These are phyloP conservation scores for Penicillium sp. DNA, from an alignment of 2,329 filamentous ascomycete species.

Conservation along the genomic window DNA sequence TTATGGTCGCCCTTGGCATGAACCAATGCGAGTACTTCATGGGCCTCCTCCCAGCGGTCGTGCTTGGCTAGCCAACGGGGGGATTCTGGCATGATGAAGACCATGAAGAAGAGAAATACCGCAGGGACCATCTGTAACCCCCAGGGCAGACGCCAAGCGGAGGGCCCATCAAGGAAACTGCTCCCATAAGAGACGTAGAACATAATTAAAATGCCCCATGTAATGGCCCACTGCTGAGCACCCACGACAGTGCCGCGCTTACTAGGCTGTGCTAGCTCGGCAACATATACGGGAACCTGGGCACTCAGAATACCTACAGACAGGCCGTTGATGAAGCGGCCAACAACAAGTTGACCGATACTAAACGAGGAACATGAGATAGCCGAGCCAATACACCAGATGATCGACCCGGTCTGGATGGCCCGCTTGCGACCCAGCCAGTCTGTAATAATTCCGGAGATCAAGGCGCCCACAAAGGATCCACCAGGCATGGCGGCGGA, in stretches of 20 bases:
- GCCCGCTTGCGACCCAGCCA: slow-evolving; percentile 56
- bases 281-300: slow-evolving; percentile 71
- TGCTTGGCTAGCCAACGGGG: slow-evolving; percentile 67
- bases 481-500: slow-evolving; percentile 74
- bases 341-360: slow-evolving; percentile 71
- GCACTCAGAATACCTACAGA: slow-evolving; percentile 72
- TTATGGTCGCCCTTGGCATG: slow-evolving; percentile 69
- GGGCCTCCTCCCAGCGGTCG: slow-evolving; percentile 61
- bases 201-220: slow-evolving; percentile 72
- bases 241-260: slow-evolving; percentile 68
- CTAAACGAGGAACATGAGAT: slow-evolving; percentile 68
- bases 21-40: slow-evolving; percentile 57
- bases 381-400: slow-evolving; percentile 60
- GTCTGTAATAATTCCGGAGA: slow-evolving; percentile 61
- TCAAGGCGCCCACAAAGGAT: slow-evolving; percentile 66
- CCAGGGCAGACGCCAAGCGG: slow-evolving; percentile 68
- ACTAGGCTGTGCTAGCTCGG: slow-evolving; percentile 64
- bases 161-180: slow-evolving; percentile 61
- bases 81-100: slow-evolving; percentile 58
- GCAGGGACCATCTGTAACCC: slow-evolving; percentile 67
- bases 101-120: slow-evolving; percentile 60
- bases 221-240: slow-evolving; percentile 75
- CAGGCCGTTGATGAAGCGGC: slow-evolving; percentile 71
- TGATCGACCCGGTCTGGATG: slow-evolving; percentile 57
- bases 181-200: slow-evolving; percentile 67